These are phyloP conservation scores for Blastobotrys capitulatus DNA, from an alignment of 1,139 yeast genomes.

Conservation along the genomic window DNA sequence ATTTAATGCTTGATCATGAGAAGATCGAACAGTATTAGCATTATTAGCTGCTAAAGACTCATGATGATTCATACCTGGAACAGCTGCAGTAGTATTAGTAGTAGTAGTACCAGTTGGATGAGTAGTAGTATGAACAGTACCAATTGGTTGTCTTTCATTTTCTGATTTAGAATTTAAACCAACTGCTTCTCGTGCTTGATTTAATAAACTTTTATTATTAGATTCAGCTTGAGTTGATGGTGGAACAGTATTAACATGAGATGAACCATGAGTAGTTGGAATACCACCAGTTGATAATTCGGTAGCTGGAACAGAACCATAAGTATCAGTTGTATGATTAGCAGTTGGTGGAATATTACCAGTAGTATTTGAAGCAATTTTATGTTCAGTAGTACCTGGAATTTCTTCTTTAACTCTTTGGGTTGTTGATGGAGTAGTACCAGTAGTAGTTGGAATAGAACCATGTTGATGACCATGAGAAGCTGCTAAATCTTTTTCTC, in stretches of 20 bases:
- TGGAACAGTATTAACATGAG: not conserved
- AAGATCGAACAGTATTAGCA: not conserved
- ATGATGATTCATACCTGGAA: not conserved
- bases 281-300: not conserved
- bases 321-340: not conserved
- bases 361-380: not conserved
- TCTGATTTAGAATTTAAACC: not conserved
- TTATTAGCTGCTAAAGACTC: not conserved
- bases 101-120: not conserved
- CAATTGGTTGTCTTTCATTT: not conserved
- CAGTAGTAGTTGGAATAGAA: not conserved
- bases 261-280: not conserved
- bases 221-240: not conserved
- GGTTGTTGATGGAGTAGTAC: not conserved
- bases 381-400: not conserved
- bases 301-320: not conserved
- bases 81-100: not conserved
- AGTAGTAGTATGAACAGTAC: slow-evolving; percentile 1
- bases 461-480: not conserved
- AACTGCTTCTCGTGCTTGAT: slow-evolving; percentile 1
- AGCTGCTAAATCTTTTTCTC: not conserved
- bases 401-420: not conserved
- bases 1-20: too few species aligned
- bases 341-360: not conserved
- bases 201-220: not conserved